Evolutionary conservation across 192 early-diverging fungal genomes (phyloP).

Genomic region (Backusella westeae): DNA sequence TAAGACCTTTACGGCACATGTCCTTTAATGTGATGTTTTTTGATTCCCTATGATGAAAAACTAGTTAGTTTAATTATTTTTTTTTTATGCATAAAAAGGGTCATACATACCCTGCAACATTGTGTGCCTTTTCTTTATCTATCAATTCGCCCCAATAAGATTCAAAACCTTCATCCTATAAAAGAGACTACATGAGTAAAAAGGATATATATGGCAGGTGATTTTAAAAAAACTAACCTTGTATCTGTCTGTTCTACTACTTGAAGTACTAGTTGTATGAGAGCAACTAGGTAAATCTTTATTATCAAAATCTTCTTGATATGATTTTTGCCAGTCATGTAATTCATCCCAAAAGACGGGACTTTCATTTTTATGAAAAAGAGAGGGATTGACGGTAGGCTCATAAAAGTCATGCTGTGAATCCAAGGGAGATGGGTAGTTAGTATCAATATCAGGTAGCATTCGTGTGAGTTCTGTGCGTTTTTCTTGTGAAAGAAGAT

Average conservation of each 20-base stretch:
- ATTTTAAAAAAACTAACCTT: neutral
- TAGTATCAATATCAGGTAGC: conserved; percentile 11
- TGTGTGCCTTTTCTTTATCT: conserved; percentile 31
- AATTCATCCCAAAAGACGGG: neutral
- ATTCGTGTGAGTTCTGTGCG: conserved; percentile 9
- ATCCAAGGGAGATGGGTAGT: conserved; percentile 7
- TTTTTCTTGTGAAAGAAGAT: conserved; percentile 20
- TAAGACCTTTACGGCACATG: conserved; percentile 38
- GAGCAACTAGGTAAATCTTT: neutral
- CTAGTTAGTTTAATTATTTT: too few species aligned
- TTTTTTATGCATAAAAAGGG: neutral
- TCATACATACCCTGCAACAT: conserved; percentile 35
- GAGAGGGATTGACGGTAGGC: neutral
- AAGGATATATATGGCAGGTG: neutral
- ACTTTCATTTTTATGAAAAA: conserved; percentile 11
- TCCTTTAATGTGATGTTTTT: conserved; percentile 40
- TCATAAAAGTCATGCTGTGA: neutral
- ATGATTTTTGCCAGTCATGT: neutral
- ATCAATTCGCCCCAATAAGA: conserved; percentile 30
- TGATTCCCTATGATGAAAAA: conserved; percentile 25
- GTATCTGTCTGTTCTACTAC: conserved; percentile 3
- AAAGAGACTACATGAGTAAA: too few species aligned
- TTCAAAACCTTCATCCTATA: conserved; percentile 29
- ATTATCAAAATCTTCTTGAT: neutral
- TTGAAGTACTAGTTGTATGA: neutral